Conservation (phyloP, 345 rosid species). For the Salix viminalis region DNA sequence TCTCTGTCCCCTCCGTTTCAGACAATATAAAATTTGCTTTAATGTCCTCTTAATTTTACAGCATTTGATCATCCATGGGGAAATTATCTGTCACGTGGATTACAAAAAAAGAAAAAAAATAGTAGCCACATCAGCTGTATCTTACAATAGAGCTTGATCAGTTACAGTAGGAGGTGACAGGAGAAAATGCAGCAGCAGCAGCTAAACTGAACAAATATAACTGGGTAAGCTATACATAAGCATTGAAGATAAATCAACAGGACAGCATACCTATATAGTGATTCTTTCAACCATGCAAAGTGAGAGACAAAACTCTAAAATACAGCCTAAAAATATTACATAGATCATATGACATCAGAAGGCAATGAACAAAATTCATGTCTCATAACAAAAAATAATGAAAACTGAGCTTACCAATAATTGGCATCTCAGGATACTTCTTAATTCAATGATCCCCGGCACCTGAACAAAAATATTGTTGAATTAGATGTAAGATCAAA, state of each 20-base stretch:
- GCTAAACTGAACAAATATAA: neutral
- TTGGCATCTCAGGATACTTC: slow-evolving; percentile 16
- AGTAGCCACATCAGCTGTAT: too few species aligned
- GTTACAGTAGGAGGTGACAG: neutral
- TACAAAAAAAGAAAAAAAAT: too few species aligned
- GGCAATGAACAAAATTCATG: neutral
- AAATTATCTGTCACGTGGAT: too few species aligned
- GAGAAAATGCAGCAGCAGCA: neutral
- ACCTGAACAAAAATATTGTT: slow-evolving; percentile 43
- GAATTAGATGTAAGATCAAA: neutral
- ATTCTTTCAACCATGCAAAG: neutral
- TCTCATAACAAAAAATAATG: slow-evolving; percentile 6
- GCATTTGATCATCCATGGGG: too few species aligned
- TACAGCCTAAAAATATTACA: slow-evolving; percentile 16
- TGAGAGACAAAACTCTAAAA: neutral
- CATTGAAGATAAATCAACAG: neutral
- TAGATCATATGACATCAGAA: neutral
- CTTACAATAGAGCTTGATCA: too few species aligned
- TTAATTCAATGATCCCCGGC: slow-evolving; percentile 90
- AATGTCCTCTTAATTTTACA: too few species aligned
- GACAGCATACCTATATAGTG: neutral
- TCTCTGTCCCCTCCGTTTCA: too few species aligned
- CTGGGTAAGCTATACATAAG: neutral
- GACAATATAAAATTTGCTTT: too few species aligned
- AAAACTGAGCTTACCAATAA: slow-evolving; percentile 24